Evolutionary conservation across 345 rosid species (phyloP).

Genomic region (Tarenaya hassleriana): DNA sequence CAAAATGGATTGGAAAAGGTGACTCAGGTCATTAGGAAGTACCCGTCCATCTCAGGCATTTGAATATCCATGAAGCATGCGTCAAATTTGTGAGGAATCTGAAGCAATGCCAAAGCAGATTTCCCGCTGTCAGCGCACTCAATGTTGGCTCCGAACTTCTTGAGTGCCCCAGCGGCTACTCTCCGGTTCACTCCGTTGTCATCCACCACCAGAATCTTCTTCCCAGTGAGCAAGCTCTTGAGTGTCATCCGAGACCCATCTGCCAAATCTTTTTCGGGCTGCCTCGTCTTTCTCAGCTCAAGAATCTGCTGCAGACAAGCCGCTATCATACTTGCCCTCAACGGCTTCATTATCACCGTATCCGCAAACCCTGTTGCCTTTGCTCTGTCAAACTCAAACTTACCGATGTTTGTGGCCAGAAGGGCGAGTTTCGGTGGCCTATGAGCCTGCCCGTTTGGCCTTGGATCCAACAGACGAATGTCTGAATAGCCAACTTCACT

Average conservation of each 20-base stretch:
- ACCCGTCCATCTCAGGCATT: constrained; percentile 99
- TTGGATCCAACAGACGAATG: constrained; percentile 32
- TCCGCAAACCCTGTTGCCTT: constrained; percentile 83
- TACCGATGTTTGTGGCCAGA: constrained; percentile 68
- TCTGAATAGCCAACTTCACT: constrained; percentile 41
- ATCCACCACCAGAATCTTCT: constrained; percentile 87
- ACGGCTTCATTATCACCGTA: constrained; percentile 85
- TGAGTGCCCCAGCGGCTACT: constrained; percentile 91
- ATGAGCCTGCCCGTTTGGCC: constrained; percentile 40
- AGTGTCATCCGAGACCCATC: constrained; percentile 42
- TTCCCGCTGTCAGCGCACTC: constrained; percentile 87
- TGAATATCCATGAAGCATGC: constrained; percentile 99
- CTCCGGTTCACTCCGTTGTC: constrained; percentile 83
- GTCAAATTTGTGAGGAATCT: constrained; percentile 71
- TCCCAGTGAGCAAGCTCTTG: constrained; percentile 58
- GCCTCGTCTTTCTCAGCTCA: constrained; percentile 58
- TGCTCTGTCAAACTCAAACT: constrained; percentile 57
- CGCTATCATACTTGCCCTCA: constrained; percentile 92
- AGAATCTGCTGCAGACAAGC: constrained; percentile 90
- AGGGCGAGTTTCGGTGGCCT: constrained; percentile 65
- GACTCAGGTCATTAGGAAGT: constrained; percentile 22
- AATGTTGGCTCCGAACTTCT: constrained; percentile 86
- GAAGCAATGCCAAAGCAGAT: constrained; percentile 67
- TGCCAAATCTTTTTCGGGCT: constrained; percentile 32
- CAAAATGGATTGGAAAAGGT: neutral